A percentile compares a stretch with the other conserved stretches of the same genome.
Conservation (phyloP, 1,139 yeast genomes). For the Saccharomyces pastorianus region DNA sequence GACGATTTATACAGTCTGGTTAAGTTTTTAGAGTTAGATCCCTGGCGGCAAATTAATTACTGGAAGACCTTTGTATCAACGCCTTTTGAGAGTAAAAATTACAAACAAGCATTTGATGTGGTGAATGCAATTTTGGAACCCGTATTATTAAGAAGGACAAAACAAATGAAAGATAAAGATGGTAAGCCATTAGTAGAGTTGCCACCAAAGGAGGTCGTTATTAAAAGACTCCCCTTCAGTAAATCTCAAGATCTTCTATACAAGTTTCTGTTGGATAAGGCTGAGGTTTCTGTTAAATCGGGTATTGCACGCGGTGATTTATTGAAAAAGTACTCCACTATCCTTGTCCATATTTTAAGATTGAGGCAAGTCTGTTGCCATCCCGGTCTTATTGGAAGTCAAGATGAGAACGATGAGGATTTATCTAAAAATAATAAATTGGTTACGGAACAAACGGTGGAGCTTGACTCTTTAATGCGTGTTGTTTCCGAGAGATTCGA, state of each 20-base stretch:
- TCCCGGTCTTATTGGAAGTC: slow-evolving; percentile 47
- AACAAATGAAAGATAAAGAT: slow-evolving; percentile 65
- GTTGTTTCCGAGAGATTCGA: neutral
- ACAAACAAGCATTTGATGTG: slow-evolving; percentile 67
- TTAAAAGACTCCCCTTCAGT: slow-evolving; percentile 61
- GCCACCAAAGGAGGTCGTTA: slow-evolving; percentile 66
- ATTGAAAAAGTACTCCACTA: slow-evolving; percentile 67
- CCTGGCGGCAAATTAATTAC: slow-evolving; percentile 80
- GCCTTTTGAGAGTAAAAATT: slow-evolving; percentile 71
- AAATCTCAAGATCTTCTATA: slow-evolving; percentile 61
- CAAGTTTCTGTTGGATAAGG: slow-evolving; percentile 60
- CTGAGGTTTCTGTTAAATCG: slow-evolving; percentile 57
- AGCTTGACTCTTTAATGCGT: slow-evolving; percentile 6
- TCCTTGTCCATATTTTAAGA: slow-evolving; percentile 74
- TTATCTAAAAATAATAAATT: slow-evolving; percentile 29
- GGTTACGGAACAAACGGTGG: slow-evolving; percentile 26
- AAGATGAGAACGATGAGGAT: slow-evolving; percentile 34
- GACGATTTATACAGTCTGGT: slow-evolving; percentile 81
- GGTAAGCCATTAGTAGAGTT: slow-evolving; percentile 71
- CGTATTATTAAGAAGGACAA: slow-evolving; percentile 74
- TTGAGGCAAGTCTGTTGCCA: slow-evolving; percentile 88
- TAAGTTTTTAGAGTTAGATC: slow-evolving; percentile 68
- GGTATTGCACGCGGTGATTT: slow-evolving; percentile 60
- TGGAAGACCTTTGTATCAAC: slow-evolving; percentile 85
- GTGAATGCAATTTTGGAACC: slow-evolving; percentile 84